A percentile compares a stretch with the other conserved stretches of the same genome.
Evolutionary conservation across 2,329 filamentous ascomycete species (phyloP).

Genomic region (Sarocladiaceae sp.): DNA sequence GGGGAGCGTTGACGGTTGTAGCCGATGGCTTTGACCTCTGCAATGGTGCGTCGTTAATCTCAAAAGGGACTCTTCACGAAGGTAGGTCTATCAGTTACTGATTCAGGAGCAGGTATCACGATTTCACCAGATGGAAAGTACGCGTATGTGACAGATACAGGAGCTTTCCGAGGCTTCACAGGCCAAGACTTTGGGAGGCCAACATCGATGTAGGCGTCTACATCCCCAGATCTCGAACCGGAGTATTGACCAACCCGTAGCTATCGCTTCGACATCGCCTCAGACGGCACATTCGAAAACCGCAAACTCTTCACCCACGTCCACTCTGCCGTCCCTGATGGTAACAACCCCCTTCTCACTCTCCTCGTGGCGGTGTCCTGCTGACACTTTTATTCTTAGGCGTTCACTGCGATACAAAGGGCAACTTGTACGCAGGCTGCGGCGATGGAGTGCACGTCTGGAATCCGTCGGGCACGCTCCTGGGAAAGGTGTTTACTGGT

Average conservation of each 20-base stretch:
- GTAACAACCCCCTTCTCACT: constrained; percentile 21
- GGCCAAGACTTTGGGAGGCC: constrained; percentile 35
- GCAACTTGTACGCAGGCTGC: constrained; percentile 47
- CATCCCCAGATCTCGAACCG: too few relatives aligned
- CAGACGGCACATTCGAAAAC: constrained; percentile 40
- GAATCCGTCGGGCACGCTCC: constrained; percentile 36
- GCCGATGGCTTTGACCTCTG: constrained; percentile 51
- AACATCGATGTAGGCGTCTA: constrained; percentile 40
- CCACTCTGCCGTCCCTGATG: constrained; percentile 50
- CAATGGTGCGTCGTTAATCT: constrained; percentile 35
- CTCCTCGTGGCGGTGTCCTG: too few relatives aligned
- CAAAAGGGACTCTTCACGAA: fast-evolving
- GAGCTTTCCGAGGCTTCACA: constrained; percentile 37
- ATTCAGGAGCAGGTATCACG: constrained; percentile 34
- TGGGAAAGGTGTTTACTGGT: constrained; percentile 51
- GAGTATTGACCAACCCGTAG: constrained; percentile 20
- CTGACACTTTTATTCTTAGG: constrained; percentile 23
- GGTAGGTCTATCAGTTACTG: background rate
- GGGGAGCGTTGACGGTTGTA: constrained; percentile 45
- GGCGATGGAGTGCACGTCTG: constrained; percentile 44
- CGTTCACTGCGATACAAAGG: constrained; percentile 47
- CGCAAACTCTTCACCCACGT: constrained; percentile 51
- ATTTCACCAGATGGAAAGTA: constrained; percentile 48
- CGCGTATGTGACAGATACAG: constrained; percentile 53
- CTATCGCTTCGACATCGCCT: constrained; percentile 38